Evolutionary conservation across 768 basidiomycete species (phyloP).

Genomic region (Hebeloma cylindrosporum): DNA sequence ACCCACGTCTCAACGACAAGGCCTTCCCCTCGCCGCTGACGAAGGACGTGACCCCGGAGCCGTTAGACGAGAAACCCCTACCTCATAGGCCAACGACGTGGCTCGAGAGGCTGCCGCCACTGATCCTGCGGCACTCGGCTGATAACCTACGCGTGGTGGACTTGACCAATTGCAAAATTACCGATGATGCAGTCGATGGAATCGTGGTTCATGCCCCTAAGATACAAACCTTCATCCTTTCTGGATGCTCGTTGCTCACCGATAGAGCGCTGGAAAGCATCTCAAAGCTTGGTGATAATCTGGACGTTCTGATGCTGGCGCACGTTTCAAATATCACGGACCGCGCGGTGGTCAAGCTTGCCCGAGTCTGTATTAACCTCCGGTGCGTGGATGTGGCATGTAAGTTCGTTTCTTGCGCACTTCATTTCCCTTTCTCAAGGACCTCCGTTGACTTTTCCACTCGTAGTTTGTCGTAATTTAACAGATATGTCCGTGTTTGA

Average conservation of each 20-base stretch:
- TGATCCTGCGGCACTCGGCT: conserved; percentile 62
- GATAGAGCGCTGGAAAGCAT: conserved; percentile 70
- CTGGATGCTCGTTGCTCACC: conserved; percentile 76
- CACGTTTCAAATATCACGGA: conserved; percentile 85
- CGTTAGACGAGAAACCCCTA: conserved; percentile 46
- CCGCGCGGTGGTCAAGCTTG: conserved; percentile 62
- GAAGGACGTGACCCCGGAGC: conserved; percentile 21
- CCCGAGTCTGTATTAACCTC: conserved; percentile 68
- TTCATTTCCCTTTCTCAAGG: conserved; percentile 10
- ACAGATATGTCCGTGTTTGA: conserved; percentile 87
- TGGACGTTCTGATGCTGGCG: conserved; percentile 80
- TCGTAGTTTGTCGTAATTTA: conserved; percentile 72
- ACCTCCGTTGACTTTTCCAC: conserved; percentile 12
- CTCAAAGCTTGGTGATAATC: conserved; percentile 65
- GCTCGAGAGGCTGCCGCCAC: conserved; percentile 61
- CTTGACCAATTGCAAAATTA: conserved; percentile 71
- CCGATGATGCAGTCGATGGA: conserved; percentile 75
- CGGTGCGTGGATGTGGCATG: conserved; percentile 86
- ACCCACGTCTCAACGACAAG: conserved; percentile 73
- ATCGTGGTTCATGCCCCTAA: conserved; percentile 73
- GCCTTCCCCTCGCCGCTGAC: conserved; percentile 63
- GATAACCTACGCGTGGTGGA: conserved; percentile 80
- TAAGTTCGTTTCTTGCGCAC: conserved; percentile 41
- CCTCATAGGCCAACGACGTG: conserved; percentile 58
- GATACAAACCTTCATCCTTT: conserved; percentile 73